A percentile compares a stretch with the other conserved stretches of the same genome.
These are phyloP conservation scores for Raphanus raphanistrum DNA, from an alignment of 345 rosid species.

Conservation along the genomic window DNA sequence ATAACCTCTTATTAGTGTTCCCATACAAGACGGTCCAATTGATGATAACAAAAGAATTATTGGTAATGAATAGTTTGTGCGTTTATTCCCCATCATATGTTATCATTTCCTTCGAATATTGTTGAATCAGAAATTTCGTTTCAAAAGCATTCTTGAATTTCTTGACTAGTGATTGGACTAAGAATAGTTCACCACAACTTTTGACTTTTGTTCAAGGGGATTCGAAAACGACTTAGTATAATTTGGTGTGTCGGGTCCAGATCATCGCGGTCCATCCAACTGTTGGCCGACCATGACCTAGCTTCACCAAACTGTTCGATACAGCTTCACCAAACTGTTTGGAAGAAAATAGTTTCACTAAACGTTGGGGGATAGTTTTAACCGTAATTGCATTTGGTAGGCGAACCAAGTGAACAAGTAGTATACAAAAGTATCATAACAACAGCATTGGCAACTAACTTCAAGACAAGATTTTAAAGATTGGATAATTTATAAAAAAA, in stretches of 20 bases:
- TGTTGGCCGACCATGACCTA: background rate
- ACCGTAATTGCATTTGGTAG: background rate
- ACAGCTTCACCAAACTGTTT: no score
- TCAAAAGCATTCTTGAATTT: background rate
- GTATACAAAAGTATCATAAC: background rate
- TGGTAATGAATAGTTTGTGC: background rate
- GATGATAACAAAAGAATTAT: background rate
- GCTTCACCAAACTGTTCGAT: background rate
- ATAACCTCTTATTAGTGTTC: slow-evolving; percentile 20
- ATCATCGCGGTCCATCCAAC: background rate
- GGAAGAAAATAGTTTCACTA: background rate
- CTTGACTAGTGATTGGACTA: background rate
- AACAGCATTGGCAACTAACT: background rate
- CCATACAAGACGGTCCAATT: background rate
- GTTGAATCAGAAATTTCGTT: background rate
- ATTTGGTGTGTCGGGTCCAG: background rate
- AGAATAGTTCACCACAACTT: background rate
- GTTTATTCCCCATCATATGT: background rate
- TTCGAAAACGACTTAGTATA: background rate
- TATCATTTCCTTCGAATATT: background rate
- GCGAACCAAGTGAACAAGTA: background rate
- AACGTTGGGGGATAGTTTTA: background rate
- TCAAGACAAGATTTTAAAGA: background rate
- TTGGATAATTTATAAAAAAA: background rate
- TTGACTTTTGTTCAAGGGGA: background rate